These are phyloP conservation scores for Byssoonygena ceratinophila DNA, from an alignment of 2,329 filamentous ascomycete genomes.

Conservation along the genomic window DNA sequence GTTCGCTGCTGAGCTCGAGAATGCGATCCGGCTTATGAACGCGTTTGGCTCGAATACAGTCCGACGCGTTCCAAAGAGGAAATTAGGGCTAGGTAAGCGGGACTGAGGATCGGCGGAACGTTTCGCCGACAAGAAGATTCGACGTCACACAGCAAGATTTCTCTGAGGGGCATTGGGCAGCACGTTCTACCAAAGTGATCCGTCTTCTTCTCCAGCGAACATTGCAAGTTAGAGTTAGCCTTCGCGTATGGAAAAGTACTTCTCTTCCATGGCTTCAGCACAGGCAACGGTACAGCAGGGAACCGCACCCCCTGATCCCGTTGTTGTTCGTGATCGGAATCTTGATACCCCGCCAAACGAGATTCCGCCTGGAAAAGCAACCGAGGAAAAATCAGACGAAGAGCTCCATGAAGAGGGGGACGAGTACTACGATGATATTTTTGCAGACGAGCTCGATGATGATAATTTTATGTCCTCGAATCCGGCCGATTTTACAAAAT, in stretches of 20 bases:
- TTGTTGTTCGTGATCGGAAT: conserved; percentile 2
- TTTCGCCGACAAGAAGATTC: conserved; percentile 10
- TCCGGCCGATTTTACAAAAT: conserved; percentile 64
- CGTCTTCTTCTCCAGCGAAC: neutral
- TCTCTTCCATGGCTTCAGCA: conserved; percentile 1
- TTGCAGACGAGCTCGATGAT: conserved; percentile 43
- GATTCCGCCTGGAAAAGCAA: neutral
- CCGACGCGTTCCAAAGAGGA: conserved; percentile 16
- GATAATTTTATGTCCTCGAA: conserved; percentile 49
- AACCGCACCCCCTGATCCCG: neutral
- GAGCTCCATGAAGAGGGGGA: conserved; percentile 45
- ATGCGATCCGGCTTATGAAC: neutral
- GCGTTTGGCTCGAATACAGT: neutral
- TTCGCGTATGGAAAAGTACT: neutral
- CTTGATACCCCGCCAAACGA: conserved; percentile 5
- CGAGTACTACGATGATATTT: conserved; percentile 52
- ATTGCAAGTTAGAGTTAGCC: neutral
- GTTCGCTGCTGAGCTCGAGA: neutral
- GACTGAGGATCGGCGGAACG: conserved; percentile 13
- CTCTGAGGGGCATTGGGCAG: conserved; percentile 1
- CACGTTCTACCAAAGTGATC: too few species aligned
- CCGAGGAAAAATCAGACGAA: conserved; percentile 24
- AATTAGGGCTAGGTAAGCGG: conserved; percentile 13
- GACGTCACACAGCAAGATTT: conserved; percentile 15
- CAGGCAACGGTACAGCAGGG: neutral